Evolutionary conservation across 164 flowering plant genomes (phyloP).

Genomic region (Hamamelis virginiana): DNA sequence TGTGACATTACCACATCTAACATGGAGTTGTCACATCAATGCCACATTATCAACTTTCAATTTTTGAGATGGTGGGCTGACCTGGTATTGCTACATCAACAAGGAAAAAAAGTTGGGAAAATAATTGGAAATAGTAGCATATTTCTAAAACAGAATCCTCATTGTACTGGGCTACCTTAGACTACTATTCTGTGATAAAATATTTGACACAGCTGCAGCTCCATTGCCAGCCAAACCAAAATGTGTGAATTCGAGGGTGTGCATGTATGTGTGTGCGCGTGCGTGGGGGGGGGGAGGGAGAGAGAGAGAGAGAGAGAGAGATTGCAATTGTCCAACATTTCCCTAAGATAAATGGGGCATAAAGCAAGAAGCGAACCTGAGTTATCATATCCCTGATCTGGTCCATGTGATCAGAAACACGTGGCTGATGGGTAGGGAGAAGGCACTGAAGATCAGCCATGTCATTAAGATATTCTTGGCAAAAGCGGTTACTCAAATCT

Average conservation of each 20-base stretch:
- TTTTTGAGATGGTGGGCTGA: too few species aligned
- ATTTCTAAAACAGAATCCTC: background rate
- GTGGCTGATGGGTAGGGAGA: slow-evolving; percentile 73
- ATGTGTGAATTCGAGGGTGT: too few species aligned
- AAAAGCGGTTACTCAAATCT: slow-evolving; percentile 58
- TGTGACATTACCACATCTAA: too few species aligned
- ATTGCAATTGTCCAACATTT: background rate
- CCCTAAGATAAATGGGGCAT: background rate
- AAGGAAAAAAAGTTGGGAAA: too few species aligned
- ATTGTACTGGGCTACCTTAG: background rate
- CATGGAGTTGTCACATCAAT: too few species aligned
- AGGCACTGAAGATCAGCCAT: slow-evolving; percentile 87
- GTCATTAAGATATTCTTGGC: slow-evolving; percentile 73
- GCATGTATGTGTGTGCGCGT: too few species aligned
- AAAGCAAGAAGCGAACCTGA: slow-evolving; percentile 44
- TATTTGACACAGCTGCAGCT: too few species aligned
- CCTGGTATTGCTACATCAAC: too few species aligned
- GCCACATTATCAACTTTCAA: too few species aligned
- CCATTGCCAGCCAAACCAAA: too few species aligned
- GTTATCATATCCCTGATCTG: slow-evolving; percentile 74
- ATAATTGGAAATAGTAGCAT: too few species aligned
- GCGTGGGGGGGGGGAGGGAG: too few species aligned
- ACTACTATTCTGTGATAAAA: background rate
- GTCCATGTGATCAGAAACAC: slow-evolving; percentile 80
- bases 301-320: background rate